A percentile compares a stretch with the other conserved stretches of the same genome.
Evolutionary conservation across 208 protist genomes (phyloP).

Genomic region (Vickermania ingenoplastis): DNA sequence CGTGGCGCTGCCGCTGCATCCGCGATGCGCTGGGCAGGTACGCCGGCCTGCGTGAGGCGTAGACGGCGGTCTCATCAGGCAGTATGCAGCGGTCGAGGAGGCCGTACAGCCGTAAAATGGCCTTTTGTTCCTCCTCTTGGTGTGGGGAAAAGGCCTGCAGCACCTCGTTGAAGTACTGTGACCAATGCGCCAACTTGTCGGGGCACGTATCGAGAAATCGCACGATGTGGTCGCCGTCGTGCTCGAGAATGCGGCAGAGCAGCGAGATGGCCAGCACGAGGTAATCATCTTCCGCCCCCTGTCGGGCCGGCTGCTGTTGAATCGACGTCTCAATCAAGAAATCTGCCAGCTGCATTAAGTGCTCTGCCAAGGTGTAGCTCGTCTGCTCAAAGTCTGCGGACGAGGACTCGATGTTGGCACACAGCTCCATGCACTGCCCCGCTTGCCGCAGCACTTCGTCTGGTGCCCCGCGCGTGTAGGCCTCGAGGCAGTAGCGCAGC

Average conservation of each 20-base stretch:
- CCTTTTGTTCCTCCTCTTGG: slow-evolving; percentile 63
- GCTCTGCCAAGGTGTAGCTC: not conserved
- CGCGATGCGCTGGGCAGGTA: not conserved
- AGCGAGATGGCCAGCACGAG: slow-evolving; percentile 50
- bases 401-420: not conserved
- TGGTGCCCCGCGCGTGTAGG: not conserved
- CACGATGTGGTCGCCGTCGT: slow-evolving; percentile 36
- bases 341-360: not conserved
- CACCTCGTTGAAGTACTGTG: slow-evolving; percentile 27
- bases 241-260: slow-evolving; percentile 70
- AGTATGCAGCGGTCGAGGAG: slow-evolving; percentile 24
- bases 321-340: not conserved
- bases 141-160: slow-evolving; percentile 38
- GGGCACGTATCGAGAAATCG: slow-evolving; percentile 30
- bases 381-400: not conserved
- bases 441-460: not conserved
- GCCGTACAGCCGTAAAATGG: slow-evolving; percentile 70
- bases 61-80: not conserved
- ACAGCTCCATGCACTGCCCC: not conserved
- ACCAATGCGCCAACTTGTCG: slow-evolving; percentile 37
- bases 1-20: not conserved
- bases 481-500: not conserved
- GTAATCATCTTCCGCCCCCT: slow-evolving; percentile 18
- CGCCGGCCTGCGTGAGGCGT: not conserved
- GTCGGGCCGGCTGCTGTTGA: slow-evolving; percentile 4